Evolutionary conservation across 2,329 filamentous ascomycete species (phyloP).

Genomic region (Aspergillus transmontanensis): DNA sequence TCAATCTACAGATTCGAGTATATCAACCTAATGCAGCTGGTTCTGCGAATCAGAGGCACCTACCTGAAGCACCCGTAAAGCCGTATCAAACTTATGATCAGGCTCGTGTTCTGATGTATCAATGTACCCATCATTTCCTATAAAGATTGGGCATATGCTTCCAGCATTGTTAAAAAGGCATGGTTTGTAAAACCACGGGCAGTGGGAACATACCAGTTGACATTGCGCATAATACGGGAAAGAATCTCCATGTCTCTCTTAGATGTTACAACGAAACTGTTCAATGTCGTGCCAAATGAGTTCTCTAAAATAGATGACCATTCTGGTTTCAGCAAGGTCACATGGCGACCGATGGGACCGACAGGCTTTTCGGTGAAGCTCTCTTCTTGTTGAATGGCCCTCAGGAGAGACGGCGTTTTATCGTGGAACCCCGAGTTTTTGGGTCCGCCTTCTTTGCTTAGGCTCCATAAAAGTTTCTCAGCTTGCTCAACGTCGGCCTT

Average conservation of each 20-base stretch:
- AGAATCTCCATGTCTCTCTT: slow-evolving; percentile 75
- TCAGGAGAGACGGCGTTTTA: slow-evolving; percentile 65
- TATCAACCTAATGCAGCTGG: slow-evolving; percentile 7
- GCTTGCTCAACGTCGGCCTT: slow-evolving; percentile 57
- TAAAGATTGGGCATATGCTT: slow-evolving; percentile 61
- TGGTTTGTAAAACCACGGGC: neutral
- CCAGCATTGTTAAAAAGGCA: slow-evolving; percentile 25
- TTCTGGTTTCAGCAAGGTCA: slow-evolving; percentile 74
- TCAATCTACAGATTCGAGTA: slow-evolving; percentile 62
- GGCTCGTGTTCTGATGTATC: slow-evolving; percentile 73
- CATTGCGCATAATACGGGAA: slow-evolving; percentile 63
- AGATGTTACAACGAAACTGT: slow-evolving; percentile 78
- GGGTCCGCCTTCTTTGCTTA: slow-evolving; percentile 62
- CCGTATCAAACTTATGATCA: slow-evolving; percentile 70
- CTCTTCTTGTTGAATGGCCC: slow-evolving; percentile 67
- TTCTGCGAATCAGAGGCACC: slow-evolving; percentile 4
- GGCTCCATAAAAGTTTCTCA: slow-evolving; percentile 52
- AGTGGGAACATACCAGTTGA: slow-evolving; percentile 49
- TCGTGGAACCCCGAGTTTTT: slow-evolving; percentile 66
- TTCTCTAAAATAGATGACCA: slow-evolving; percentile 85
- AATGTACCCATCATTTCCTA: slow-evolving; percentile 59
- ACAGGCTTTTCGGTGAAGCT: slow-evolving; percentile 73
- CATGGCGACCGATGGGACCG: slow-evolving; percentile 78
- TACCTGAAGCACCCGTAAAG: slow-evolving; percentile 72
- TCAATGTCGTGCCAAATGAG: slow-evolving; percentile 68